Conservation (phyloP, 306 rosid genomes). For the Castanea mollissima region DNA sequence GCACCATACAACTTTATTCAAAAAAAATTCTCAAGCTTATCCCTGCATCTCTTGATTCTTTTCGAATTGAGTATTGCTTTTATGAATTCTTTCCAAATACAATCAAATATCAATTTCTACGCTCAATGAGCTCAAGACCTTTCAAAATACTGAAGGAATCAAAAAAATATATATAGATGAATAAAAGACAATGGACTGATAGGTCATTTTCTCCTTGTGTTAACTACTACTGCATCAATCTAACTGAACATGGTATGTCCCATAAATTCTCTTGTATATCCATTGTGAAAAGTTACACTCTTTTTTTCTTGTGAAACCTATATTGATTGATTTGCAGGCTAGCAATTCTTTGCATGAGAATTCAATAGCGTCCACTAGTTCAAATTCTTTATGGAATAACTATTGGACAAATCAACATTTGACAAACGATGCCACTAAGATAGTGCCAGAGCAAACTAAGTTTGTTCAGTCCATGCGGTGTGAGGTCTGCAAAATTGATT, state of each 20-base stretch:
- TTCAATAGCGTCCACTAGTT: constrained; percentile 32
- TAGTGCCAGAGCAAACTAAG: constrained; percentile 31
- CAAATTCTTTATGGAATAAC: constrained; percentile 30
- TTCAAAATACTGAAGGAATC: too few species aligned
- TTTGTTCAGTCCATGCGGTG: constrained; percentile 29
- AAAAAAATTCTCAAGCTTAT: too few species aligned
- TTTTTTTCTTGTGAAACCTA: constrained; percentile 14
- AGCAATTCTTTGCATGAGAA: constrained; percentile 34
- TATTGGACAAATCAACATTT: constrained; percentile 29
- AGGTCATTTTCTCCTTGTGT: not conserved
- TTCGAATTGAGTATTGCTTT: too few species aligned
- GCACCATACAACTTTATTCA: too few species aligned
- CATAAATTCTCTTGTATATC: not conserved
- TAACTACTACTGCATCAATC: not conserved
- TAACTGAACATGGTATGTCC: not conserved
- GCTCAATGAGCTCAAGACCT: too few species aligned
- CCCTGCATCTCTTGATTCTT: too few species aligned
- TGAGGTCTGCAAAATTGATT: constrained; percentile 48
- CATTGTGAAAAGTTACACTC: not conserved
- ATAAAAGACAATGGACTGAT: too few species aligned
- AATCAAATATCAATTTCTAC: too few species aligned
- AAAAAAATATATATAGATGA: too few species aligned
- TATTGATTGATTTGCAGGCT: constrained; percentile 40
- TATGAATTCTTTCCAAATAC: too few species aligned
- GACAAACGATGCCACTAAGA: constrained; percentile 4